Evolutionary conservation across 1,139 yeast genomes (phyloP), one percentile per base, ranked within the genome.

Genomic region (Yamadazyma atlantica): DNA sequence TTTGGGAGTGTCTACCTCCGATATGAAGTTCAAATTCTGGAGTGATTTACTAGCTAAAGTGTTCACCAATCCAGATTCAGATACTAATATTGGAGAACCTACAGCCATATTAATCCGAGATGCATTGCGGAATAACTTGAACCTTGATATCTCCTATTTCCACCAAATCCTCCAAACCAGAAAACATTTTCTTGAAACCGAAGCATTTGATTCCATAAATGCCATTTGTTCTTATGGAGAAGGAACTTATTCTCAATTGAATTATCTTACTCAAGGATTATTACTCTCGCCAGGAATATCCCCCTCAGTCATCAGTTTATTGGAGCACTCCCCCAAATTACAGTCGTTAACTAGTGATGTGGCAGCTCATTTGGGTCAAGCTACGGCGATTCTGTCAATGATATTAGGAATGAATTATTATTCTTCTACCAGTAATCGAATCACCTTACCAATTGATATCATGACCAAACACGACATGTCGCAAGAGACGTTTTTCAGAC

Each of bases 281-380:
- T 55, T 85, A 21, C 64, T 82, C 32, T 78, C 87, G 2, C 80
- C 81, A 0, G 59, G 64, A 3, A 67, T 82, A 4, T 76, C 87
- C 1, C 84, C 85, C 0, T 74, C 82, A 2, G 70, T 78, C 0
- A 69, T 77, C 13, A 58, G 62, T 29, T 54, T 81, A 17, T 58
- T 84, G 28, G 80, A 79, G 43, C 59, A 60, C 29, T 67, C 78
- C 23, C 58, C 73, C 0, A 46, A 50, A 4, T 54, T 82, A 34
- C 73, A 77, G 50, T 53, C 57, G 7, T 58, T 64, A 5, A 58
- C 78, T 3, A 67, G 78, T 32, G 89, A 85, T 45, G 75, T 85
- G 17, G 77, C 83, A 15, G 95, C 94, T 0, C 95, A 87, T 58
- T 64, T 86, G 24, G 96, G 96, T 3, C 95, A 87, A 55, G 86